phyloP scores from a whole-genome alignment of 1,284 basidiomycete genomes.

The Puccinia horiana region DNA sequence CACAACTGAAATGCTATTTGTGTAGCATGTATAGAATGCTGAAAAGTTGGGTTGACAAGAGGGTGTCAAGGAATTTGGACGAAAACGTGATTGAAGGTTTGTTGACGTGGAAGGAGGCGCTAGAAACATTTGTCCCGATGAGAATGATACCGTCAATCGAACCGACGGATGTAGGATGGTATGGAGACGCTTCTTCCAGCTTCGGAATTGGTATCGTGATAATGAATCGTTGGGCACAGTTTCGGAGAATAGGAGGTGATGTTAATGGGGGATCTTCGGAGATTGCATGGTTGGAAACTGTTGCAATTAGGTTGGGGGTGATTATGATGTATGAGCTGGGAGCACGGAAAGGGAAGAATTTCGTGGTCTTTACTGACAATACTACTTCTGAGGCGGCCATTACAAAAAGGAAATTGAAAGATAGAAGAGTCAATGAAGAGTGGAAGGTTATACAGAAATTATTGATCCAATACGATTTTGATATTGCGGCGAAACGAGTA shows the following conservation, averaged over 20 bases:
- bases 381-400: no score
- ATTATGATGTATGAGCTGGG: neutral
- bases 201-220: neutral
- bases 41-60: neutral
- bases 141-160: neutral
- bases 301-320: neutral
- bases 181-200: neutral
- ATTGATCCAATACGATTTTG: no score
- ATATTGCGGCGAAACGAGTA: no score
- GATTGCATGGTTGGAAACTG: conserved; percentile 6
- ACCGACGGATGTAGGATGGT: neutral
- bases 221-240: neutral
- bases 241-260: neutral
- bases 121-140: neutral
- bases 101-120: no score
- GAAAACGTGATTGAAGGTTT: neutral
- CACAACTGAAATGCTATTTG: neutral
- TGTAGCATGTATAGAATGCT: neutral
- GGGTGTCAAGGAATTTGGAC: no score
- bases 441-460: no score
- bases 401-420: no score
- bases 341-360: no score
- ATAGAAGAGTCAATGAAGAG: no score
- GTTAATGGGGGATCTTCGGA: no score
- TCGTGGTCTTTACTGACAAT: no score